Conservation (phyloP, 23 red algal genomes). For the Gracilaria gracilis region DNA sequence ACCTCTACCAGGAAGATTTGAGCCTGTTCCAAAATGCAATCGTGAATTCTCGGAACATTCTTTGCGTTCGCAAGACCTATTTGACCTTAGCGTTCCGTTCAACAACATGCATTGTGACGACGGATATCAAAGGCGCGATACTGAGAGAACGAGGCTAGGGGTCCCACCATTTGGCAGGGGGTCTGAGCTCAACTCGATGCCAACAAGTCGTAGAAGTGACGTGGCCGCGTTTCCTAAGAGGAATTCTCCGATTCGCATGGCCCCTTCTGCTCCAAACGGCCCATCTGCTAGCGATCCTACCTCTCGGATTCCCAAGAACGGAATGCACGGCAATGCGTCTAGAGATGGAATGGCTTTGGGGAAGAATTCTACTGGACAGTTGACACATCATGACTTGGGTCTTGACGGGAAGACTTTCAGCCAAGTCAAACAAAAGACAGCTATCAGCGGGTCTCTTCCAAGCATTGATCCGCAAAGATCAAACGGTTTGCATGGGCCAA, state of each 20-base stretch:
- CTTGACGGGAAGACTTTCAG: background rate
- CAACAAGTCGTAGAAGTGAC: background rate
- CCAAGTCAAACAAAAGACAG: background rate
- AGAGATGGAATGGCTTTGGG: conserved; percentile 3
- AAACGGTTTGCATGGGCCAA: background rate
- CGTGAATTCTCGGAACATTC: background rate
- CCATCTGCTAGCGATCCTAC: background rate
- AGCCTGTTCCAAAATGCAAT: background rate
- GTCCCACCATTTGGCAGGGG: background rate
- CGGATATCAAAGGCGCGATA: conserved; percentile 6
- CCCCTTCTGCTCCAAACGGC: conserved; percentile 19
- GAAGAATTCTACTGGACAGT: background rate
- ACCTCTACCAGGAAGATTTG: background rate
- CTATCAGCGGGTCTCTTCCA: background rate
- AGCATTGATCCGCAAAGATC: conserved; percentile 4
- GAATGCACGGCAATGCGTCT: conserved; percentile 2
- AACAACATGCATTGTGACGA: conserved; percentile 7
- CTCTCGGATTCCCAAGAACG: conserved; percentile 5
- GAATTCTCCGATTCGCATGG: conserved; percentile 2
- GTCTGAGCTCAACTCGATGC: background rate
- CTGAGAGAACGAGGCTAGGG: background rate
- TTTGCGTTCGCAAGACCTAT: background rate
- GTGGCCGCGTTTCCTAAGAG: conserved; percentile 8
- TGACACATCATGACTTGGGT: background rate
- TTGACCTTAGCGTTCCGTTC: background rate